phyloP scores from a whole-genome alignment of 176 grass and related monocot genomes.

The Oryza nivara region DNA sequence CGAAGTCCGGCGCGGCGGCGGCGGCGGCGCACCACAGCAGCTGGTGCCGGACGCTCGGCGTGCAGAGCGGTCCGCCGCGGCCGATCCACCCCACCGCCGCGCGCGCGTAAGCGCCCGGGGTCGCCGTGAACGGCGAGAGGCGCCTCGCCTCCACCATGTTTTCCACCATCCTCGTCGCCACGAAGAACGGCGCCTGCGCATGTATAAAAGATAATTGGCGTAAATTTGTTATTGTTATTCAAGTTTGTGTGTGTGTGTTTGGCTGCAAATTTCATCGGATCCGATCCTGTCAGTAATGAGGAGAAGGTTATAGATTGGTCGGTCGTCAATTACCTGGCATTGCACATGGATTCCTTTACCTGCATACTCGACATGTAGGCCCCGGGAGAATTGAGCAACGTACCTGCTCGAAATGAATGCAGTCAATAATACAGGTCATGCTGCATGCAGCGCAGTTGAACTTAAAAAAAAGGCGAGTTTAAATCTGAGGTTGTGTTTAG shows the following conservation, averaged over 20 bases:
- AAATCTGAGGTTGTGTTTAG: too few relatives aligned
- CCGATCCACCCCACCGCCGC: conserved; percentile 57
- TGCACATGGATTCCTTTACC: conserved; percentile 59
- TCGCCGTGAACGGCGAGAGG: conserved; percentile 28
- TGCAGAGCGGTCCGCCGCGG: conserved; percentile 34
- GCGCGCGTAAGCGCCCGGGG: conserved; percentile 42
- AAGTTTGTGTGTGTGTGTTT: too few relatives aligned
- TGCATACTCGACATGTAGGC: conserved; percentile 51
- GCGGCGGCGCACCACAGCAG: conserved; percentile 41
- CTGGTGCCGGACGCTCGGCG: conserved; percentile 37
- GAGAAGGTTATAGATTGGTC: too few relatives aligned
- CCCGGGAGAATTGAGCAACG: conserved; percentile 43
- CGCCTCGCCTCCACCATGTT: background rate
- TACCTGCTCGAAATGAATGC: conserved; percentile 13
- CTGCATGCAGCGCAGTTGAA: too few relatives aligned
- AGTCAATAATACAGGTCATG: too few relatives aligned
- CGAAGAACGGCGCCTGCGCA: conserved; percentile 47
- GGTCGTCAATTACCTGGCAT: conserved; percentile 41
- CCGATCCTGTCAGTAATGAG: too few relatives aligned
- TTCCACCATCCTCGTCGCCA: conserved; percentile 49
- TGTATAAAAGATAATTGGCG: background rate
- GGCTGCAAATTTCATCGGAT: too few relatives aligned
- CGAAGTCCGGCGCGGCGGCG: conserved; percentile 26
- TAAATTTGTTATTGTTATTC: background rate
- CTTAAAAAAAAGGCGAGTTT: too few relatives aligned